These are phyloP conservation scores for Withania somnifera DNA, from an alignment of 305 asterid genomes.

Conservation along the genomic window DNA sequence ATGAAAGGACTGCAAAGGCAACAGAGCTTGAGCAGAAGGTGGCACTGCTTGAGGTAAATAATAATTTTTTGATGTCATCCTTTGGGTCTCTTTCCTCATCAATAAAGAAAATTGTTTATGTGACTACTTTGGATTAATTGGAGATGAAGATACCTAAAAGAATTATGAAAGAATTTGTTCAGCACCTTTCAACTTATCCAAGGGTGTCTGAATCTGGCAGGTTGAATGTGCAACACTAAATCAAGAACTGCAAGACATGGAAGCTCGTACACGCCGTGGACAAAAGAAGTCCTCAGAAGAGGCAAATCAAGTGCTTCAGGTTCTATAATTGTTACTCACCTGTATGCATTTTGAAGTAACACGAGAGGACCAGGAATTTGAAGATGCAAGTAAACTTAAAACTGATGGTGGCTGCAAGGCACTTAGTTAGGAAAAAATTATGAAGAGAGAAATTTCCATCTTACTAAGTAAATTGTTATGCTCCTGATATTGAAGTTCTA, in stretches of 20 bases:
- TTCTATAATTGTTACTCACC: conserved; percentile 13
- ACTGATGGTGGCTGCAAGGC: neutral
- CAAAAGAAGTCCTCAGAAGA: conserved; percentile 91
- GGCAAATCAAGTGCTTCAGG: conserved; percentile 91
- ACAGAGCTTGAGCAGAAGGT: conserved; percentile 98
- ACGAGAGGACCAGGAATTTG: neutral
- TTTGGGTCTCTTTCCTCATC: neutral
- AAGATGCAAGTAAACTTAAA: neutral
- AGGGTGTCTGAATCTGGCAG: conserved; percentile 22
- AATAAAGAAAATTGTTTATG: neutral
- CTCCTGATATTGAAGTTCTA: neutral
- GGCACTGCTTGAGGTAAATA: conserved; percentile 85
- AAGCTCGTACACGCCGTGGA: conserved; percentile 85
- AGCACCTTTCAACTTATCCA: neutral
- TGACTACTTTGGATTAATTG: conserved; percentile 9
- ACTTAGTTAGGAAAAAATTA: neutral
- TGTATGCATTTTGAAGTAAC: neutral
- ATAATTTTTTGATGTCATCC: neutral
- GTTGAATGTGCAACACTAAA: conserved; percentile 86
- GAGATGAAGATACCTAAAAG: neutral
- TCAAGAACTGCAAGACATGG: conserved; percentile 97
- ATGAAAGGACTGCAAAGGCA: conserved; percentile 86
- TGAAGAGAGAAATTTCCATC: neutral
- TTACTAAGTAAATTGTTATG: neutral
- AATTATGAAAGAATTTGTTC: neutral